Conservation (phyloP, 805 yeast species). For the Zygoascus bituminiphila region DNA sequence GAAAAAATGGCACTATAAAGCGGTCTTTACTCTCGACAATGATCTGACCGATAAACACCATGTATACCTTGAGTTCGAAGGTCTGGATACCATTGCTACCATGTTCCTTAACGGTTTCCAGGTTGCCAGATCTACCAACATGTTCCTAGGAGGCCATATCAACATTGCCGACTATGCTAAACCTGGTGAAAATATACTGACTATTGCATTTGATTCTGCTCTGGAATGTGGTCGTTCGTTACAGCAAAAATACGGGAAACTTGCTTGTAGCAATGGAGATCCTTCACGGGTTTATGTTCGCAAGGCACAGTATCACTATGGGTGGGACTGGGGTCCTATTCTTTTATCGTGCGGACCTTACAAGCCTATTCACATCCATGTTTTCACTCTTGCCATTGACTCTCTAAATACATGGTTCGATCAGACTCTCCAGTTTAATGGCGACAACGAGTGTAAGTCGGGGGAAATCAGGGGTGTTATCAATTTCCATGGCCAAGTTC, state of each 20-base stretch:
- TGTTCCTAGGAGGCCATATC: slow-evolving; percentile 34
- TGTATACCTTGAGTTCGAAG: slow-evolving; percentile 25
- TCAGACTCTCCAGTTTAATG: not conserved
- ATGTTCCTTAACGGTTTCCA: slow-evolving; percentile 34
- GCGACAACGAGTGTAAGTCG: not conserved
- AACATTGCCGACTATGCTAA: slow-evolving; percentile 20
- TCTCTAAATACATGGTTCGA: not conserved
- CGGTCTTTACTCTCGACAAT: slow-evolving; percentile 15
- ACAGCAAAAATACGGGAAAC: slow-evolving; percentile 27
- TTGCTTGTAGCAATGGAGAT: slow-evolving; percentile 36
- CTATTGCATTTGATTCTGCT: slow-evolving; percentile 35
- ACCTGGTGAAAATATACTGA: slow-evolving; percentile 26
- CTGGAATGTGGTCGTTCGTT: slow-evolving; percentile 28
- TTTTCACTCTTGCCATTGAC: not conserved
- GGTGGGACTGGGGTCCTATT: slow-evolving; percentile 52
- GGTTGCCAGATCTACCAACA: slow-evolving; percentile 34
- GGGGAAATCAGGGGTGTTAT: not conserved
- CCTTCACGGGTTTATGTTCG: slow-evolving; percentile 36
- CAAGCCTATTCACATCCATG: slow-evolving; percentile 29
- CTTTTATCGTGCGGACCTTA: slow-evolving; percentile 40
- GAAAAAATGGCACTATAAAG: slow-evolving; percentile 40
- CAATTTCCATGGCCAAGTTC: not conserved
- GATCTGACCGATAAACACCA: not conserved
- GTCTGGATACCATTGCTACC: slow-evolving; percentile 38
- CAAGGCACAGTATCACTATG: slow-evolving; percentile 47